Conservation (phyloP, 1,139 yeast genomes). For the Citeromyces hawaiiensis region DNA sequence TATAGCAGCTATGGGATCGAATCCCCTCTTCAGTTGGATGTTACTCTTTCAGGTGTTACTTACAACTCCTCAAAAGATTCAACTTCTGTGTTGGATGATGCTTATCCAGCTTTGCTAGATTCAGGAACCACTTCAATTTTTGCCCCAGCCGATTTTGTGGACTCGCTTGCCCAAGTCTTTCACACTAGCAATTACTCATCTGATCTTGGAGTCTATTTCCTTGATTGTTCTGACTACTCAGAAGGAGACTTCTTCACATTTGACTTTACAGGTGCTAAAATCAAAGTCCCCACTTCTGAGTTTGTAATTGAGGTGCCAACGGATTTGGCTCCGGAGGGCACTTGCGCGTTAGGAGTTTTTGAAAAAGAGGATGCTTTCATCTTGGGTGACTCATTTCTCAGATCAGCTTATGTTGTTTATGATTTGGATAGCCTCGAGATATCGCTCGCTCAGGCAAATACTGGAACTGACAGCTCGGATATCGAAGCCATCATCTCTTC, state of each 20-base stretch:
- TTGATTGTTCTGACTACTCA: conserved; percentile 15
- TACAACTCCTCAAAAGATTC: conserved; percentile 41
- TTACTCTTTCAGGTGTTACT: conserved; percentile 39
- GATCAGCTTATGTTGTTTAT: conserved; percentile 65
- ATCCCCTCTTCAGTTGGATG: conserved; percentile 37
- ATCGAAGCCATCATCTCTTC: conserved; percentile 25
- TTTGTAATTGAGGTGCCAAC: conserved; percentile 16
- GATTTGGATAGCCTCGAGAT: conserved; percentile 56
- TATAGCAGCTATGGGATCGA: background rate
- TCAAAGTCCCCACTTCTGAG: conserved; percentile 30
- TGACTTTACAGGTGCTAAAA: conserved; percentile 37
- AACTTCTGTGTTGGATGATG: conserved; percentile 36
- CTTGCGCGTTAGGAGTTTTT: conserved; percentile 18
- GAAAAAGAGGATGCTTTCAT: conserved; percentile 18
- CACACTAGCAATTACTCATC: conserved; percentile 20
- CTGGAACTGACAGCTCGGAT: conserved; percentile 21
- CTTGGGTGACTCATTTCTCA: conserved; percentile 64
- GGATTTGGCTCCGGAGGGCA: conserved; percentile 6
- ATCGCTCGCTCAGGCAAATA: conserved; percentile 51
- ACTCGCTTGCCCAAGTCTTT: conserved; percentile 20
- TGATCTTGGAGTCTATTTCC: conserved; percentile 19
- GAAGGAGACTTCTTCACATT: conserved; percentile 19
- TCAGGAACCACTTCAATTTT: conserved; percentile 55
- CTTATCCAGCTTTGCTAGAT: conserved; percentile 49
- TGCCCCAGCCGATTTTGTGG: conserved; percentile 30